These are phyloP conservation scores for Fraxinus pennsylvanica DNA, from an alignment of 257 asterid species.

Conservation along the genomic window DNA sequence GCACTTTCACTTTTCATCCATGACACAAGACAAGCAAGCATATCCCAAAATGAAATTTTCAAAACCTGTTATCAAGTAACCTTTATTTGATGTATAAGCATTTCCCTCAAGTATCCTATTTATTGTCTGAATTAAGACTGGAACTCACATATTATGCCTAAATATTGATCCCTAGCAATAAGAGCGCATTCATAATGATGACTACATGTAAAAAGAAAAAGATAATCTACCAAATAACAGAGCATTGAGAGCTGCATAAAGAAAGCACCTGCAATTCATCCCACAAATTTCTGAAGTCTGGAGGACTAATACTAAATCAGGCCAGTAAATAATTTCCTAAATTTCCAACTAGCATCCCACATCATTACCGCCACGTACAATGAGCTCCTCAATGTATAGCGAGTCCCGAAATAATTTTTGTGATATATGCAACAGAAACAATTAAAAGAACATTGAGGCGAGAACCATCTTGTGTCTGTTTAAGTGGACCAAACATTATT, in stretches of 20 bases:
- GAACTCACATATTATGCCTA: background rate
- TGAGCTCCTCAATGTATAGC: background rate
- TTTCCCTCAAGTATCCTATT: background rate
- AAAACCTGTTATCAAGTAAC: background rate
- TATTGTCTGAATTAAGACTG: background rate
- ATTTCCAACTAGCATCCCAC: background rate
- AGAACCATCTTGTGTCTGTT: background rate
- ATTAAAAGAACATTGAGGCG: background rate
- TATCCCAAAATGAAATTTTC: background rate
- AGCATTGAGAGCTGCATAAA: background rate
- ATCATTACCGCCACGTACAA: background rate
- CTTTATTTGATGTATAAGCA: background rate
- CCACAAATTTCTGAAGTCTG: background rate
- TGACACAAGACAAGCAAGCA: no score
- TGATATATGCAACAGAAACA: background rate
- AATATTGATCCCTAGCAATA: background rate
- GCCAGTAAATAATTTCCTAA: background rate
- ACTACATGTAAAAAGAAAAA: background rate
- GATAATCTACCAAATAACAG: background rate
- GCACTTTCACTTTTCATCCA: no score
- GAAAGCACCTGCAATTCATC: background rate
- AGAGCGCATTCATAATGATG: background rate
- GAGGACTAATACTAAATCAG: background rate
- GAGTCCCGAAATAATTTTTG: background rate
- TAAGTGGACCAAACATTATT: background rate